Evolutionary conservation across 1,284 basidiomycete species (phyloP).

Genomic region (Schizophyllum commune): DNA sequence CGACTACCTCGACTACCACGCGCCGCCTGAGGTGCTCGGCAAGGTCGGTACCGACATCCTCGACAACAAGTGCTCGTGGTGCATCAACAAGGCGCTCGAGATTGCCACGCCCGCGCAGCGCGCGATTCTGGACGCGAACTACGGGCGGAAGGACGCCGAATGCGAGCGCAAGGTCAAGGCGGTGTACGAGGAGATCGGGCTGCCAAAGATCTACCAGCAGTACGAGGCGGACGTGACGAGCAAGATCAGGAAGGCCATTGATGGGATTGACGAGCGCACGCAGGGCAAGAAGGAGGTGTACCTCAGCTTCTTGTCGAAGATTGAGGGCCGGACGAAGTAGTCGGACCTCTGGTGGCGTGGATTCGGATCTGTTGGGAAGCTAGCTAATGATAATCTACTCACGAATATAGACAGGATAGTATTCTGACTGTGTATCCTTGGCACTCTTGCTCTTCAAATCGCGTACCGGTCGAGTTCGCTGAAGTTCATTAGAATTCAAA

Average conservation of each 20-base stretch:
- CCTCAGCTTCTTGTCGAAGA: slow-evolving; percentile 81
- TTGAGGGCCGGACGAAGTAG: slow-evolving; percentile 81
- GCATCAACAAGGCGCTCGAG: slow-evolving; percentile 83
- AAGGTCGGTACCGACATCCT: slow-evolving; percentile 98
- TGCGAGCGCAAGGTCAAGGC: slow-evolving; percentile 61
- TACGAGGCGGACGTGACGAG: slow-evolving; percentile 79
- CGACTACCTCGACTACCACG: slow-evolving; percentile 94
- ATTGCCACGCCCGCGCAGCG: slow-evolving; percentile 50
- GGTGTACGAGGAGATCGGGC: slow-evolving; percentile 67
- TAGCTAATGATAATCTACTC: neutral
- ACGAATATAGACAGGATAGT: neutral
- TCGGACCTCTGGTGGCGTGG: no score
- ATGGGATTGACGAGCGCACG: slow-evolving; percentile 53
- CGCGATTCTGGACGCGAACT: slow-evolving; percentile 66
- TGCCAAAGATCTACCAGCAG: slow-evolving; percentile 60
- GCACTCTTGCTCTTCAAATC: no score
- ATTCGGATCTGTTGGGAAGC: neutral
- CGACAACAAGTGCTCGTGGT: slow-evolving; percentile 99
- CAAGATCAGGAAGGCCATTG: slow-evolving; percentile 61
- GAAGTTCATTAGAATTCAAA: no score
- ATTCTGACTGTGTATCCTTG: no score
- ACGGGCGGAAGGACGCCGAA: slow-evolving; percentile 72
- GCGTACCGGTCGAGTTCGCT: no score
- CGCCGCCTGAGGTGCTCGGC: slow-evolving; percentile 86
- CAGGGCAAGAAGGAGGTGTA: slow-evolving; percentile 72